Base-by-base conservation (phyloP, 352 stramenopile genomes). In the Pythium sukuiense region DNA sequence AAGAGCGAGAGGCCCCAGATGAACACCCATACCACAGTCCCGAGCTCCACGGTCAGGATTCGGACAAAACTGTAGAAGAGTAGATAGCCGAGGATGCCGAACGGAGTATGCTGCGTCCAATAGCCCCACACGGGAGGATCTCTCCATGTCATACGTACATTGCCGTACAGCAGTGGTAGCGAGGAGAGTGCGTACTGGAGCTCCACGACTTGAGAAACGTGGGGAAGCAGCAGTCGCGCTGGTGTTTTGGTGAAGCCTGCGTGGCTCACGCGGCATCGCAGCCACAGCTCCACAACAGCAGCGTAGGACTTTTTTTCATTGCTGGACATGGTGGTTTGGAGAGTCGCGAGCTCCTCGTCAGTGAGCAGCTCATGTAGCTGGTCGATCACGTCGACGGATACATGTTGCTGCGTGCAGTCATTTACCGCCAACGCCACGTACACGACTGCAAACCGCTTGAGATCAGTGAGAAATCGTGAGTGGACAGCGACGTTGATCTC, bases 351-450 rank as follows among this genome's bases (percentile, higher is more conserved):
- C 35, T 89, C 80, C 29, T 77, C 67, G 0, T 76, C 79, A 29
- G 78, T 46, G n/a, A 90, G 54, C 18, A 78, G 20, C 26, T 33
- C 61, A 7, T 71, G 74, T 37, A 88, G 53, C 62, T 87, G 55
- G 20, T 56, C 46, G 5, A 16, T 12, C 74, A 41, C 20, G 20
- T 24, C 77, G 29, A 13, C 74, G 69, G 43, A 67, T 67, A 43
- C 84, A 73, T 39, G 67, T 75, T 58, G 67, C 60, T 46, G 80
- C 29, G 2, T 35, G 74, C 81, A 88, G 61, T 90, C 81, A 18
- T 90, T 74, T 43, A 90, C 81, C 13, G 82, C 72, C 3, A 90
- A 67, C 46, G 72, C 79, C 20, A 85, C 65, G 30, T 88, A 88
- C 27, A 81, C 63, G 41, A 90, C 50, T 57, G 83, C 70, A 46